Base-by-base conservation (phyloP, 2,329 filamentous ascomycete species). In the Claviceps purpurea region DNA sequence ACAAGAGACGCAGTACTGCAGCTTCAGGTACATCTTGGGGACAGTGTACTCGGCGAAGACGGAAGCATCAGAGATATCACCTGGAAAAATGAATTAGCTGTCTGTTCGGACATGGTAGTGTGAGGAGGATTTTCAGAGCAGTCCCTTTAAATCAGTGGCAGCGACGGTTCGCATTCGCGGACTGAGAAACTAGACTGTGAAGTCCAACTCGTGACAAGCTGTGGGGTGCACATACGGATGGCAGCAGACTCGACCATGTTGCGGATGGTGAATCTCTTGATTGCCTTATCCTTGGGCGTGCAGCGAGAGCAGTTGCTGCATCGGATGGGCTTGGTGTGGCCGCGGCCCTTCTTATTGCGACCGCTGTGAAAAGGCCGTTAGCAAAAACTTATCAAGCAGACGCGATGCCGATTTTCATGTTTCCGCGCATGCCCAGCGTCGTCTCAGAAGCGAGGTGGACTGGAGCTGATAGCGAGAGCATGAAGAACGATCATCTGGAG, bases 1-100 rank as follows among this genome's bases (percentile, higher is more conserved):
- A 79, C 93, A 98, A 76, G 91, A 97, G 72, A 98, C 93, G 76
- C 93, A 98, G 89, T 98, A 98, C 82, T 98, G 93, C 74, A 98
- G 86, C 87, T 98, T 98, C 78, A 98, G 82, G 88, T 98, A 98
- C 94, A 98, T 98, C 88, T 98, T 98, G 78, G 93, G 93, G 70
- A 98, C 91, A 66, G 89, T 90, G 83, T 98, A 98, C 81, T 98
- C 93, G 69, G 87, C 75, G 79, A 97, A 98, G 76, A 98, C 93
- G 70, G 93, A 97, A 70, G 94, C 93, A 74, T 98, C 93, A 64
- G 90, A 96, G 79, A 98, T 98, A 89, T 98, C 93, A 89, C 93
- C 93, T 97, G 69, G 53, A 46, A 52, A 26, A 41, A 49, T 52
- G 50, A 34, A 49, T 53, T 40, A 53, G 49, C 45, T 4, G 20